Evolutionary conservation across 805 yeast species (phyloP), one percentile per base, ranked within the genome.

Genomic region (Suhomyces sp.): DNA sequence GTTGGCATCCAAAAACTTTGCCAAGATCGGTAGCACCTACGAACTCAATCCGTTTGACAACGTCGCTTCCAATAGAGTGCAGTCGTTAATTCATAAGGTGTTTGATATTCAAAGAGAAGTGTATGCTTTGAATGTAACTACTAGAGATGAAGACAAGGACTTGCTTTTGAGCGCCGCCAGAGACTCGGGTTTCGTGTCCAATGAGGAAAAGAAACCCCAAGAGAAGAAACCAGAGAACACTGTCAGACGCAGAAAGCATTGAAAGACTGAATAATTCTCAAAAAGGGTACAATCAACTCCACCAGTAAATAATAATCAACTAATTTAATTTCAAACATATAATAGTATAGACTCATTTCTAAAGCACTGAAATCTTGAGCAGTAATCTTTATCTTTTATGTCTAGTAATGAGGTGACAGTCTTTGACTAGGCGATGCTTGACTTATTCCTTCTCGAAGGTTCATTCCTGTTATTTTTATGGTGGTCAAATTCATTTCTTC

Each of bases 1-100:
- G 1, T 68, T 83, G 49, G 62, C 57, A 33, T 57, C 64, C 3
- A 75, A 74, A 51, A 78, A 81, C 2, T 86, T 83, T 62, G 67
- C 62, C 43, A 60, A 67, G 46, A 64, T 76, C 25, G 63, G 66
- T 24, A 56, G 57, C 7, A 45, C 63, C 24, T 57, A 48, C 49
- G 60, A 63, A 47, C 49, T 71, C 44, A 69, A 73, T 58, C 71
- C 74, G 2, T 69, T 70, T 50, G 24, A 53, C 31, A 43, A 44
- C 44, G 29, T 44, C 17, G 19, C 39, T n/a, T 27, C 39, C 10
- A 29, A 37, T 19, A 2, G 25, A 4, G 40, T 52, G 21, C 44
- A 43, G 37, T 31, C 15, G 1, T 1, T 52, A 6, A 49, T 62
- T 44, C 63, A 64, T 53, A 51, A 53, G 37, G 40, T 63, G 17